These are phyloP conservation scores for Solanum tarapatanum DNA, from an alignment of 257 asterid genomes.

Conservation along the genomic window DNA sequence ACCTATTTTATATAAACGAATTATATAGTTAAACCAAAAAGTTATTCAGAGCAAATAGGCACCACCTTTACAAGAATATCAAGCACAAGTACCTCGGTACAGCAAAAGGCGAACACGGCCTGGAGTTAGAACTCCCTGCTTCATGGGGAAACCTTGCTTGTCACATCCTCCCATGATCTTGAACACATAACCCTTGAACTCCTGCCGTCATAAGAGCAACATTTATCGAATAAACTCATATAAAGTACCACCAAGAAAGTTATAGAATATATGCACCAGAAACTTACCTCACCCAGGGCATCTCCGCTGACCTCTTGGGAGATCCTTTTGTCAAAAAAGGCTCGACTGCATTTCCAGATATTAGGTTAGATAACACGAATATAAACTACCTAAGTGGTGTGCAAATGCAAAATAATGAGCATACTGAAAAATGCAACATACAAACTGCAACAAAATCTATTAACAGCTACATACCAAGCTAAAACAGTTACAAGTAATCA, in stretches of 20 bases:
- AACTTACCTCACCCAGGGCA: background rate
- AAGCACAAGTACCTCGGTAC: background rate
- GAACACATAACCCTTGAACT: background rate
- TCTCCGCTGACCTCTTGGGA: conserved; percentile 1
- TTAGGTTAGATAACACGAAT: background rate
- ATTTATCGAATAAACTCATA: background rate
- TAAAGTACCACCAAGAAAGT: background rate
- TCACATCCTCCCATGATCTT: conserved; percentile 3
- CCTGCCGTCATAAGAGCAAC: background rate
- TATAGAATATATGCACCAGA: background rate
- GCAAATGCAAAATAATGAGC: background rate
- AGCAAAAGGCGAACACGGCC: conserved; percentile 3
- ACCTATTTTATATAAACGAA: background rate
- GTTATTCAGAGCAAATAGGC: background rate
- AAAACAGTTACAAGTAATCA: background rate
- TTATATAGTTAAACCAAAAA: background rate
- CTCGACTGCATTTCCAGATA: background rate
- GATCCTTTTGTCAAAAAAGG: conserved; percentile 4
- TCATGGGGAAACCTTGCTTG: background rate
- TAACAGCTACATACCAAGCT: background rate
- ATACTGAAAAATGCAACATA: background rate
- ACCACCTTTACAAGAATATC: background rate
- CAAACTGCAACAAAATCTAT: background rate
- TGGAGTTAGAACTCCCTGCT: conserved; percentile 1
- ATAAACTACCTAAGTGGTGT: background rate